A percentile compares a stretch with the other conserved stretches of the same genome.
Evolutionary conservation across 2,329 filamentous ascomycete species (phyloP).

Genomic region (Calonectria naviculata): DNA sequence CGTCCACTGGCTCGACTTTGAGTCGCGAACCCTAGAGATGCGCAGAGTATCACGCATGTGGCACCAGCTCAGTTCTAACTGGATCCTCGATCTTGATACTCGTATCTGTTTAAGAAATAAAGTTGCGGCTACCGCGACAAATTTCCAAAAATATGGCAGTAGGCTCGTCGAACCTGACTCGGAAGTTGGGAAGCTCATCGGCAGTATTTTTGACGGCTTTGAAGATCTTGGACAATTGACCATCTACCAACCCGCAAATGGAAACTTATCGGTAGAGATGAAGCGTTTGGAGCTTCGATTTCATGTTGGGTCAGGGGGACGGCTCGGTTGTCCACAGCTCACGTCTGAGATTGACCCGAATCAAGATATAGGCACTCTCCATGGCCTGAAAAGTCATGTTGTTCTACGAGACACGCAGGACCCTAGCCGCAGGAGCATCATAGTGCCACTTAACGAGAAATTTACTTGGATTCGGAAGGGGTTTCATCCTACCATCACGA

Average conservation of each 20-base stretch:
- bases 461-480: constrained; percentile 35
- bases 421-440: constrained; percentile 56
- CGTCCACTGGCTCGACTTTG: constrained; percentile 70
- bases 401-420: constrained; percentile 48
- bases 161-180: constrained; percentile 36
- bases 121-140: background rate
- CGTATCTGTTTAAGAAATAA: background rate
- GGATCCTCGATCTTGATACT: constrained; percentile 45
- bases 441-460: constrained; percentile 59
- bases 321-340: constrained; percentile 62
- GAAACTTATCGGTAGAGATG: constrained; percentile 58
- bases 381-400: constrained; percentile 25
- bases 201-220: constrained; percentile 58
- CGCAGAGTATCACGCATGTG: constrained; percentile 53
- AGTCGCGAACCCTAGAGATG: constrained; percentile 57
- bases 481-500: constrained; percentile 40
- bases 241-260: constrained; percentile 49
- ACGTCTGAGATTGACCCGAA: constrained; percentile 62
- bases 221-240: constrained; percentile 32
- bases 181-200: constrained; percentile 45
- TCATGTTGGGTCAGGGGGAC: constrained; percentile 52
- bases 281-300: constrained; percentile 66
- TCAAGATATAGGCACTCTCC: constrained; percentile 65
- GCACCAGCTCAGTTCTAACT: constrained; percentile 39
- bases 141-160: background rate